A percentile compares a stretch with the other conserved stretches of the same genome.
phyloP scores from a whole-genome alignment of 768 basidiomycete species.

The Lactifluus echinatus region DNA sequence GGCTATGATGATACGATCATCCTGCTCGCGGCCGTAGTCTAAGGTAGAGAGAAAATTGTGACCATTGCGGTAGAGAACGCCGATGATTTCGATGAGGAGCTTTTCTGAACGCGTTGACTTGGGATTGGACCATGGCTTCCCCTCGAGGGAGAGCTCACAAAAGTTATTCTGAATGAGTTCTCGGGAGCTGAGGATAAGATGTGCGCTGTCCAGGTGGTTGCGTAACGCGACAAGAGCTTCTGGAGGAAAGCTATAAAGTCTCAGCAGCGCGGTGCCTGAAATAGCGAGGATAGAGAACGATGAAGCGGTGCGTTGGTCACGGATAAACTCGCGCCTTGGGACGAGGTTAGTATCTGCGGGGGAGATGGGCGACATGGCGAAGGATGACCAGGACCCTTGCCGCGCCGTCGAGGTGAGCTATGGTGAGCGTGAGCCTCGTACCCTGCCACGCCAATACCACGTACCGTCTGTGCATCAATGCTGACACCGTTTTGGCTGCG shows the following conservation, averaged over 20 bases:
- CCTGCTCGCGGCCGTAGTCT: slow-evolving; percentile 70
- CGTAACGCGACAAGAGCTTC: slow-evolving; percentile 45
- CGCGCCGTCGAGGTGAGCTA: slow-evolving; percentile 11
- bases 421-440: background rate
- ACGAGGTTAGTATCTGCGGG: slow-evolving; percentile 45
- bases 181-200: slow-evolving; percentile 37
- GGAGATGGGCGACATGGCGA: slow-evolving; percentile 19
- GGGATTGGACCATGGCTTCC: slow-evolving; percentile 65
- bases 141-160: slow-evolving; percentile 57
- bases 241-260: slow-evolving; percentile 61
- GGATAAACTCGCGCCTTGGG: slow-evolving; percentile 67
- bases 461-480: background rate
- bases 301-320: slow-evolving; percentile 45
- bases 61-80: slow-evolving; percentile 52
- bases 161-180: slow-evolving; percentile 51
- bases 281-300: slow-evolving; percentile 66
- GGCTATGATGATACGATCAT: slow-evolving; percentile 62
- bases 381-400: slow-evolving; percentile 17
- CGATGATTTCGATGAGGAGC: slow-evolving; percentile 58
- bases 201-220: slow-evolving; percentile 43
- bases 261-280: slow-evolving; percentile 51
- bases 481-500: background rate
- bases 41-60: slow-evolving; percentile 58
- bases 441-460: slow-evolving; percentile 16
- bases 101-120: slow-evolving; percentile 60